A percentile compares a stretch with the other conserved stretches of the same genome.
phyloP scores from a whole-genome alignment of 345 rosid genomes.

The Rhodomyrtus tomentosa region DNA sequence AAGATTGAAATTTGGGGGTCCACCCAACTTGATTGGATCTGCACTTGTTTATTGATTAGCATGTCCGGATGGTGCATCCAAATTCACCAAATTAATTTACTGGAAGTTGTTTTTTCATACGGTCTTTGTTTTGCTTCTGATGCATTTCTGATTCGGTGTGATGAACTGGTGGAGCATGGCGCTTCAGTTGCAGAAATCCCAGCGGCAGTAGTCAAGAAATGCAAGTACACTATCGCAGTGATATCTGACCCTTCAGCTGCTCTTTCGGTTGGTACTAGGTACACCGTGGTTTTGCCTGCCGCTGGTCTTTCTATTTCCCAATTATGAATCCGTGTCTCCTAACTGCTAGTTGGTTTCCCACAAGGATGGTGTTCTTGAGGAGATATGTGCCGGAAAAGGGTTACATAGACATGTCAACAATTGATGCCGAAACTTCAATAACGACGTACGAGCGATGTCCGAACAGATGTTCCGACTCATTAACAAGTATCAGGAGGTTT shows the following conservation, averaged over 20 bases:
- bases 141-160: constrained; percentile 36
- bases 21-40: not conserved
- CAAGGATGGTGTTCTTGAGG: constrained; percentile 70
- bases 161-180: constrained; percentile 76
- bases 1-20: not conserved
- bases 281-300: not conserved
- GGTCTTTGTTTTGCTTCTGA: not conserved
- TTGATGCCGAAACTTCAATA: constrained; percentile 73
- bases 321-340: not conserved
- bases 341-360: constrained; percentile 68
- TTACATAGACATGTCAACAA: constrained; percentile 91
- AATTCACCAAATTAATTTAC: not conserved
- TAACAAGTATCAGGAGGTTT: not conserved
- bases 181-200: constrained; percentile 74
- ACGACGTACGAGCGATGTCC: constrained; percentile 69
- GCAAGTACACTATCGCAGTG: constrained; percentile 75
- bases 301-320: not conserved
- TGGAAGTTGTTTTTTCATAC: not conserved
- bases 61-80: not conserved
- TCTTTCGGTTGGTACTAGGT: constrained; percentile 40
- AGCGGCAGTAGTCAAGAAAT: constrained; percentile 75
- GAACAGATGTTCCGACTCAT: not conserved
- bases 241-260: constrained; percentile 88
- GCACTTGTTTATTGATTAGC: not conserved
- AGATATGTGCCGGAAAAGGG: constrained; percentile 58